A percentile compares a stretch with the other conserved stretches of the same genome.
These are phyloP conservation scores for Thelonectria olida DNA, from an alignment of 2,329 filamentous ascomycete species.

Conservation along the genomic window DNA sequence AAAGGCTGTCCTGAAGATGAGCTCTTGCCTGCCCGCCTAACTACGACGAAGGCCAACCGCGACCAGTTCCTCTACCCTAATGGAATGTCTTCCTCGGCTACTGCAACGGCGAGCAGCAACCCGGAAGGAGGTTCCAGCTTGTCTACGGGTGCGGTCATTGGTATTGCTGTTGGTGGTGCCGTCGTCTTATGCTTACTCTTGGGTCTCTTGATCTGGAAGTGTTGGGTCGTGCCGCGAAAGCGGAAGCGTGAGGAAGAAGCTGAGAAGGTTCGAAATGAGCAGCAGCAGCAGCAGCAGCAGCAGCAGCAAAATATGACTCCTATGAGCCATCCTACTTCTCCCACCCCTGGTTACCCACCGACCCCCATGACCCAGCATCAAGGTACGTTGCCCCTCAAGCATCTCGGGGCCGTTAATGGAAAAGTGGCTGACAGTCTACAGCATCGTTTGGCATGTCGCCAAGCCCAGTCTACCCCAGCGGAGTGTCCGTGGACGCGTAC, in stretches of 20 bases:
- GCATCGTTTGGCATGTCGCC: constrained; percentile 30
- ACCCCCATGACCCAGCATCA: constrained; percentile 36
- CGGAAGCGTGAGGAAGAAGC: not conserved
- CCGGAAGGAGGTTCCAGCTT: not conserved
- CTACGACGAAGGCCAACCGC: constrained; percentile 21
- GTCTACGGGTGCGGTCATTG: constrained; percentile 14
- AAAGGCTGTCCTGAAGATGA: constrained; percentile 23
- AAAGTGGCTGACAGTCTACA: constrained; percentile 21
- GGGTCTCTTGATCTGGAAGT: constrained; percentile 13
- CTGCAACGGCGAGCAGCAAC: not conserved
- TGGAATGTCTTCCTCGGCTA: not conserved
- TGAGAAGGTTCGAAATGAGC: no score
- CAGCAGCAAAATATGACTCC: not conserved
- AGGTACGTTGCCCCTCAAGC: constrained; percentile 20
- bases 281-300: not conserved
- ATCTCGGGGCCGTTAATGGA: not conserved
- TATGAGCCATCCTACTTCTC: constrained; percentile 18
- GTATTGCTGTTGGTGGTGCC: constrained; percentile 11
- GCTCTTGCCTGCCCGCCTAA: constrained; percentile 27
- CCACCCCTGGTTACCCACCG: constrained; percentile 19
- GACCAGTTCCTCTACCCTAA: constrained; percentile 28
- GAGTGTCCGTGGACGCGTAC: constrained; percentile 28
- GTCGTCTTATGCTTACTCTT: not conserved
- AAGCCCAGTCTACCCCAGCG: constrained; percentile 26
- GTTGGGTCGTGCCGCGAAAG: constrained; percentile 3